These are phyloP conservation scores for Cladorrhinum samala DNA, from an alignment of 495 filamentous ascomycete genomes.

Conservation along the genomic window DNA sequence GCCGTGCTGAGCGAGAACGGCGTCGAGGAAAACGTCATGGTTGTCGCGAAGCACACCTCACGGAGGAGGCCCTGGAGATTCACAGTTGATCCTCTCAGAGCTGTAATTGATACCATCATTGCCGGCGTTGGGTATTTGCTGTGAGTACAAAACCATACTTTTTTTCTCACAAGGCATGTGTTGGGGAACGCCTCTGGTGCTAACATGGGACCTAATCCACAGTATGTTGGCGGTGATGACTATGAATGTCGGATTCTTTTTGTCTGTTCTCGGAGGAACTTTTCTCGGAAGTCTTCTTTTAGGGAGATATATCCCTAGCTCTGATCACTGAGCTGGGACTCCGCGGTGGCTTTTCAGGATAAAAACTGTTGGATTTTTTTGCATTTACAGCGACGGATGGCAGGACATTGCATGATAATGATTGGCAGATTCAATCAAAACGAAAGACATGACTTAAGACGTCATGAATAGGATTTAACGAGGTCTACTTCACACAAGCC, in stretches of 20 bases:
- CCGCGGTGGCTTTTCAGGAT: not conserved
- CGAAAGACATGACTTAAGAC: too few relatives aligned
- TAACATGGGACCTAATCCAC: constrained; percentile 7
- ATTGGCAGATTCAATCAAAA: too few relatives aligned
- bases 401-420: not conserved
- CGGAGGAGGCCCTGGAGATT: constrained; percentile 64
- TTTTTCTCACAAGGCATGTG: not conserved
- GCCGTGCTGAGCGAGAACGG: constrained; percentile 61
- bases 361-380: not conserved
- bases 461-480: too few relatives aligned
- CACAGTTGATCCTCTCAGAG: constrained; percentile 70
- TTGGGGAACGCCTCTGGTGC: not conserved
- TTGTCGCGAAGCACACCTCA: constrained; percentile 50
- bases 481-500: too few relatives aligned
- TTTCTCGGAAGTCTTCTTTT: constrained; percentile 80
- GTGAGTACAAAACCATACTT: constrained; percentile 67
- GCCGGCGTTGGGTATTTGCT: constrained; percentile 79
- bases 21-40: constrained; percentile 64
- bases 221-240: constrained; percentile 99
- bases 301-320: constrained; percentile 53
- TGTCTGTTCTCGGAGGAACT: constrained; percentile 73
- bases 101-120: constrained; percentile 59
- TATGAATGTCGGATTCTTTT: constrained; percentile 93
- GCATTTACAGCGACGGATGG: not conserved
- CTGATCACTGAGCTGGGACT: constrained; percentile 37